Base-by-base conservation (phyloP, 2,329 filamentous ascomycete genomes). In the Podosphaera xanthii region DNA sequence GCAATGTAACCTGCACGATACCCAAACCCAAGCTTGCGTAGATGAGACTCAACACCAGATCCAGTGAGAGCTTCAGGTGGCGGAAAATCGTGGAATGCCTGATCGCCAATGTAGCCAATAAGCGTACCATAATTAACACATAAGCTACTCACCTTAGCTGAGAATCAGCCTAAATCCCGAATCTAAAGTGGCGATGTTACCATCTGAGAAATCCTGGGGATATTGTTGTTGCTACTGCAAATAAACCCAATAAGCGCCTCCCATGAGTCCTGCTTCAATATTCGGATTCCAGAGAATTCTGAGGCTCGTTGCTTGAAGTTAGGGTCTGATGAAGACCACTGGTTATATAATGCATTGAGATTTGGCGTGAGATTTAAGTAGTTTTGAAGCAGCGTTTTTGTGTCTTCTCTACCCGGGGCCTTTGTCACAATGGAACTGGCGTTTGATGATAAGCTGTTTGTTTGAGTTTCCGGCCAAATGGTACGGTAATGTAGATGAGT, bases 171-270 rank as follows among this genome's bases (percentile, higher is more conserved):
- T 33, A 9, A 50, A 31, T 6, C 4, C 22, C 30, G 49, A 49
- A n/a, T 12, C n/a, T 12, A 40, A 40, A 14, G 12, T 38, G 5
- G 8, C 33, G 14, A 22, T 46, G 22, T 63, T 66, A 86, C 89
- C 92, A 98, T 98, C 71, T 94, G 87, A 4, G 87, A 91, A 69
- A 98, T 98, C 46, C 92, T 81, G 1, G 83, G 79, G 61, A 98
- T 98, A 69, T 98, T 96, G 73, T 98, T 98, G 72, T 98, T 98
- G 72, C 89, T 95, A 71, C 90, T 96, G 76, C 92, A 98, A 63
- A 98, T 98, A 71, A 98, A 98, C 60, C 86, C 84, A 33, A 98
- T 76, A 31, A 98, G 75, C 0, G 92, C 83, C 71, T 98, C 92
- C 92, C 94, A 98, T 0, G 91, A 83, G 74, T 96, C 90, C 72